Base-by-base conservation (phyloP, 768 basidiomycete species). In the Serendipita sp. region DNA sequence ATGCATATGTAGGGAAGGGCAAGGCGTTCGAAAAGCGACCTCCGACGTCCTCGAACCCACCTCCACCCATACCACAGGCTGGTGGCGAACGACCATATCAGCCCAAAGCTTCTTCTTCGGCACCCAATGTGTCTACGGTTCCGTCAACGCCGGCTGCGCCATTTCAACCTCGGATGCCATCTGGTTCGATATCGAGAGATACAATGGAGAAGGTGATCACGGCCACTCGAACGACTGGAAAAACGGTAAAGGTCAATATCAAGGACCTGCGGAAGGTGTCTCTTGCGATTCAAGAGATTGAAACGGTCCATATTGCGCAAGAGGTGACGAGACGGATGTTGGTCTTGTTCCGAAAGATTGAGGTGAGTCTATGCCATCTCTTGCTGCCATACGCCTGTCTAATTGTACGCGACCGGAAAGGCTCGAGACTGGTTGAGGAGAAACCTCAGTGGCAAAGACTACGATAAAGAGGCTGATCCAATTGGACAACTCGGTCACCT, bases 341-440 rank as follows among this genome's bases (percentile, higher is more conserved):
- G 67, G 78, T 77, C 65, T 73, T 85, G 41, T 94, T 95, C 72
- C 71, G 87, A 68, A 77, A 78, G 58, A 93, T 96, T 64, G 78
- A 88, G 78, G 92, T 93, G 66, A 67, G 80, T 68, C n/a, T 66
- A 30, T 66, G 2, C n/a, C 48, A 28, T 30, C 41, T 51, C 48
- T 58, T 30, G 65, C 44, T 44, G 48, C 32, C 28, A 8, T n/a
- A 10, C 38, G 32, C 63, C 60, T 47, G 36, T 45, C n/a, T 16
- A 66, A 54, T 63, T 51, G 36, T 11, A 41, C n/a, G n/a, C 15
- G 30, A 18, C 63, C 63, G 56, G 30, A 28, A 67, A 94, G 91
- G 90, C 92, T 30, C 82, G 92, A 63, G 85, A 95, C 71, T 91
- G 91, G 85, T 78, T 95, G 18, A 79, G 85, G 62, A 89, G 88